phyloP scores from a whole-genome alignment of 352 stramenopile species.

The Pythium angustatum region DNA sequence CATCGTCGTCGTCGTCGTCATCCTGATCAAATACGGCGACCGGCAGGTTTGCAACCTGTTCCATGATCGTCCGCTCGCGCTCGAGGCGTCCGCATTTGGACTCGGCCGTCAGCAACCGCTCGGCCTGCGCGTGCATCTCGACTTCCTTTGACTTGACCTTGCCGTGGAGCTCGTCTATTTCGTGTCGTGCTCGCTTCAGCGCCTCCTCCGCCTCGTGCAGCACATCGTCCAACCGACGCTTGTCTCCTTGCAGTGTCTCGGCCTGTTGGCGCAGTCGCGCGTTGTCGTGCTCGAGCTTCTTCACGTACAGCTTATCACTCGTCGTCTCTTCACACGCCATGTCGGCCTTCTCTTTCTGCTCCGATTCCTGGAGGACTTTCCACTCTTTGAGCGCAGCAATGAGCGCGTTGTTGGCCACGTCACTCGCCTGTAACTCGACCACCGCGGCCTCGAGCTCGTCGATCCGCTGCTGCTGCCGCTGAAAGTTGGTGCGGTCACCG shows the following conservation, averaged over 20 bases:
- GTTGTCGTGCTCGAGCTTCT: constrained; percentile 50
- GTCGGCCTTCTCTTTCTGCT: constrained; percentile 41
- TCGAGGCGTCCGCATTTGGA: constrained; percentile 70
- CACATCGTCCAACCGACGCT: constrained; percentile 15
- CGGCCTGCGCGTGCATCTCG: constrained; percentile 52
- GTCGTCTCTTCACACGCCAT: constrained; percentile 30
- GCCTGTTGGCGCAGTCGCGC: constrained; percentile 31
- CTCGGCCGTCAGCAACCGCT: constrained; percentile 62
- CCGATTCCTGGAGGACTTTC: constrained; percentile 38
- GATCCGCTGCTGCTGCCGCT: constrained; percentile 42
- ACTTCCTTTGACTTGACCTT: constrained; percentile 38
- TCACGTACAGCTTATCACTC: constrained; percentile 42
- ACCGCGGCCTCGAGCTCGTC: constrained; percentile 38
- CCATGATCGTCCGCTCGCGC: constrained; percentile 71
- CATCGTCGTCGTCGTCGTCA: constrained; percentile 66
- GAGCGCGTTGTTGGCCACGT: constrained; percentile 40
- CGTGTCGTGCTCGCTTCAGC: constrained; percentile 33
- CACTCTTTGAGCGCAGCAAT: constrained; percentile 50
- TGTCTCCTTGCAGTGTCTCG: constrained; percentile 35
- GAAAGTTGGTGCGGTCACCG: constrained; percentile 9
- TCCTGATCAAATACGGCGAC: constrained; percentile 67
- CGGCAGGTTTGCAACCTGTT: constrained; percentile 76
- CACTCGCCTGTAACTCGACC: constrained; percentile 35
- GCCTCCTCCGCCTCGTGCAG: constrained; percentile 31
- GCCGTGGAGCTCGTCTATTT: constrained; percentile 46